Evolutionary conservation across 495 filamentous ascomycete species (phyloP), one percentile per base, ranked within the genome.

Genomic region (Cryomyces antarcticus): DNA sequence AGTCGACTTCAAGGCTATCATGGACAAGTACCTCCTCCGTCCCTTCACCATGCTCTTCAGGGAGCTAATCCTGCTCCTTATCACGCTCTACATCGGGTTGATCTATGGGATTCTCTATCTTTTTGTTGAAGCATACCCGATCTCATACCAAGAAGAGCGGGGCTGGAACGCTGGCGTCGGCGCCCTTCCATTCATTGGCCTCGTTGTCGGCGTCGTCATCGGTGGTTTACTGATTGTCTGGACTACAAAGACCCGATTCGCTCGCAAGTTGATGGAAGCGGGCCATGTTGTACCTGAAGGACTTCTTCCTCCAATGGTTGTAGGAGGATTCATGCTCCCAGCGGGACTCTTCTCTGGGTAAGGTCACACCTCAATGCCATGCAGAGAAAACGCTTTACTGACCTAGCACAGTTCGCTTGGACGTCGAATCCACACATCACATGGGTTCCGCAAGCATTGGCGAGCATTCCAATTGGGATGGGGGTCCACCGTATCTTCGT

Each of bases 31-130:
- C 55, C 58, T 82, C 31, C 46, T 69, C 34, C 70, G 78, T 4
- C 79, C 77, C 0, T 57, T 78, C 42, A 60, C 62, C 38, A 74
- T 82, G 62, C 59, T 80, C 5, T 38, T 68, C 30, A 51, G 66
- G 17, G 73, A 80, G 46, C 77, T 77, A 0, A 75, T 79, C 39
- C 58, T 81, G 34, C 47, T 74, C 36, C 59, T 72, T 31, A 38
- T 68, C 35, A 57, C 64, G 5, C 37, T 66, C n/a, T 60, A 61
- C 28, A 56, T 68, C 45, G 58, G 48, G 6, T 56, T 56, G 28
- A 43, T 62, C 27, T 63, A 58, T 47, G 59, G 53, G 28, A 49
- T 59, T 17, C 35, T 60, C 4, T 63, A 60, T 31, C 49, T 58
- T 28, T 48, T 56, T 44, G 57, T 63, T 43, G 49, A 52, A 37